These are phyloP conservation scores for Nissolia schottii DNA, from an alignment of 306 rosid species.

Conservation along the genomic window DNA sequence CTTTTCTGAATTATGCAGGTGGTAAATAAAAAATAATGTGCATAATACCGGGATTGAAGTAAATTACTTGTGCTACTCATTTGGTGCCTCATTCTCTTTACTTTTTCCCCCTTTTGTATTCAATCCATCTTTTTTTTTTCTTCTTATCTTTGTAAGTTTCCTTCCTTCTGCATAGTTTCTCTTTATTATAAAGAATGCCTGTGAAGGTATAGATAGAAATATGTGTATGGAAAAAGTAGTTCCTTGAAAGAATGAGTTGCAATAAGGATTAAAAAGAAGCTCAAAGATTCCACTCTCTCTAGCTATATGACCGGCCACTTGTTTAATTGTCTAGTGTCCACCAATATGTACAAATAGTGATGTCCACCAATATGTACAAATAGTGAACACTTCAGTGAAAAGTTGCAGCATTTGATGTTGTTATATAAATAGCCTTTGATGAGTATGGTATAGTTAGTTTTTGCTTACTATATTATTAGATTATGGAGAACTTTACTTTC, in stretches of 20 bases:
- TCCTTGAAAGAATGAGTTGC: constrained; percentile 40
- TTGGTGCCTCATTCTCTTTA: not conserved
- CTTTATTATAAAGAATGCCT: constrained; percentile 29
- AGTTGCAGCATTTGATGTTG: constrained; percentile 34
- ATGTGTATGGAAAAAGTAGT: constrained; percentile 41
- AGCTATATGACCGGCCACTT: constrained; percentile 32
- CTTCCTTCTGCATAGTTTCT: constrained; percentile 28
- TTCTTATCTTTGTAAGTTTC: constrained; percentile 30
- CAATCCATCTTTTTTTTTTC: constrained; percentile 25
- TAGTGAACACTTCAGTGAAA: constrained; percentile 29
- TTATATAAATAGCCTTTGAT: constrained; percentile 30
- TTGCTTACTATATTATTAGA: constrained; percentile 17
- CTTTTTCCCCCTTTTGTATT: not conserved
- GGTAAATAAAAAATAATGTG: constrained; percentile 44
- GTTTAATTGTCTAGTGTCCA: constrained; percentile 25
- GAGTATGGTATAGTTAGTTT: constrained; percentile 18
- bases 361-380: constrained; percentile 37
- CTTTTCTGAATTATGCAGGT: constrained; percentile 43
- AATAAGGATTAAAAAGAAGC: constrained; percentile 43
- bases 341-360: constrained; percentile 34
- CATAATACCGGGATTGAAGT: constrained; percentile 30
- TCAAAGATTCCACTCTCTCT: constrained; percentile 47
- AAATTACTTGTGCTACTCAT: constrained; percentile 17
- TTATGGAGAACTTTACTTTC: constrained; percentile 23
- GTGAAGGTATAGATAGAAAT: constrained; percentile 49